Base-by-base conservation (phyloP, 1,284 basidiomycete species). In the Tilletia setariae region DNA sequence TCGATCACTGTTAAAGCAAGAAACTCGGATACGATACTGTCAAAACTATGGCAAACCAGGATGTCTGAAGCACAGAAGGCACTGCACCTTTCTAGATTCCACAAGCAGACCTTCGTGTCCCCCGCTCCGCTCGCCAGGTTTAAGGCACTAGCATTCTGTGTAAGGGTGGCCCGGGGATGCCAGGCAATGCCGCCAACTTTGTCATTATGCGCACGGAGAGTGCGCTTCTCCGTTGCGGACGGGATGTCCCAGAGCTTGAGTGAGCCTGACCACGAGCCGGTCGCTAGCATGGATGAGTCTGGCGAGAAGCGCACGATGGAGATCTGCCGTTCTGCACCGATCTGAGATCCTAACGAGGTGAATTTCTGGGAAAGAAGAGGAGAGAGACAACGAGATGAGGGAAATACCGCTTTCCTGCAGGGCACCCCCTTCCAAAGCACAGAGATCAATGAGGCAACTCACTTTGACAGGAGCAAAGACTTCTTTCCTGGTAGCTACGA, bases 191-290 rank as follows among this genome's bases (percentile, higher is more conserved):
- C 96, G 62, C 94, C 93, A 21, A 98, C 89, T 69, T 91, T 90
- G 81, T 98, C 96, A 47, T 86, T 88, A 77, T 98, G 95, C 0
- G 91, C 93, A 89, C 76, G 43, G 64, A 46, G 44, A 19, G 70
- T 72, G 23, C 42, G 43, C 15, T 28, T n/a, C 40, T 71, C 72
- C 25, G 70, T 74, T 30, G 83, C 83, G 28, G 89, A 88, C 11
- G 96, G 96, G 15, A 98, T 88, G 76, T 93, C 91, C 96, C 96
- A 98, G 13, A 98, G 80, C 84, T 94, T 97, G 40, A 94, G 89
- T 51, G 89, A 89, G 28, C 96, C 96, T 13, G 94, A 92, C 96
- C 96, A 99, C 75, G 92, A 93, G 2, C 90, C 93, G 0, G 95
- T 96, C 0, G 93, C 91, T 32, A 98, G 86, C 59, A 92, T 87